Conservation (phyloP, 1,284 basidiomycete species). For the Neotropicomus parvogracilis region DNA sequence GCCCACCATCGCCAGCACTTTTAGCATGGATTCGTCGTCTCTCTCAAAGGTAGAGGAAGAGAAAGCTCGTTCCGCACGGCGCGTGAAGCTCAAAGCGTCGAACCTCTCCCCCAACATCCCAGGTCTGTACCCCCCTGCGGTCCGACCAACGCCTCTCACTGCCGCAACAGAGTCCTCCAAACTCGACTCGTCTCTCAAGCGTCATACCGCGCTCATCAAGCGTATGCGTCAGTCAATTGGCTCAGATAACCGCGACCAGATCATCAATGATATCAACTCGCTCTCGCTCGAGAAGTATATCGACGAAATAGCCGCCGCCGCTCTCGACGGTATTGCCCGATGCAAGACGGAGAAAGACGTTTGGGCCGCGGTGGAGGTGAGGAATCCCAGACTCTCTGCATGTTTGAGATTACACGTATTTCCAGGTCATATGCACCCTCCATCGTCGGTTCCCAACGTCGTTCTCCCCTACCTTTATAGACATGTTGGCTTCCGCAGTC, state of each 20-base stretch:
- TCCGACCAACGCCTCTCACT: conserved; percentile 13
- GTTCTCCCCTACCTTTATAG: conserved; percentile 74
- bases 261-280: conserved; percentile 87
- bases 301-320: conserved; percentile 88
- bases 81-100: conserved; percentile 52
- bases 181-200: conserved; percentile 89
- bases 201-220: conserved; percentile 91
- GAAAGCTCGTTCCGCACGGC: conserved; percentile 50
- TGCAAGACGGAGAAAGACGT: conserved; percentile 90
- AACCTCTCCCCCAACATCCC: conserved; percentile 46
- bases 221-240: conserved; percentile 80
- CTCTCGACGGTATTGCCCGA: conserved; percentile 79
- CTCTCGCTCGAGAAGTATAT: conserved; percentile 94
- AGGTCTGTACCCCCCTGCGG: conserved; percentile 38
- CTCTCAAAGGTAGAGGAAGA: conserved; percentile 57
- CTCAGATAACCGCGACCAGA: conserved; percentile 74
- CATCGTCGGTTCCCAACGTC: conserved; percentile 82
- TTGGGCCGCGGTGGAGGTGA: conserved; percentile 88
- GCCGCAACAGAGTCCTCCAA: conserved; percentile 51
- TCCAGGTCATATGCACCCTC: conserved; percentile 81
- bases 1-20: not conserved
- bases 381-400: conserved; percentile 21
- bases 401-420: not conserved
- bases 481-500: conserved; percentile 64
- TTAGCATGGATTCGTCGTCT: conserved; percentile 21